Conservation (phyloP, 768 basidiomycete genomes). For the Boletus sp. region DNA sequence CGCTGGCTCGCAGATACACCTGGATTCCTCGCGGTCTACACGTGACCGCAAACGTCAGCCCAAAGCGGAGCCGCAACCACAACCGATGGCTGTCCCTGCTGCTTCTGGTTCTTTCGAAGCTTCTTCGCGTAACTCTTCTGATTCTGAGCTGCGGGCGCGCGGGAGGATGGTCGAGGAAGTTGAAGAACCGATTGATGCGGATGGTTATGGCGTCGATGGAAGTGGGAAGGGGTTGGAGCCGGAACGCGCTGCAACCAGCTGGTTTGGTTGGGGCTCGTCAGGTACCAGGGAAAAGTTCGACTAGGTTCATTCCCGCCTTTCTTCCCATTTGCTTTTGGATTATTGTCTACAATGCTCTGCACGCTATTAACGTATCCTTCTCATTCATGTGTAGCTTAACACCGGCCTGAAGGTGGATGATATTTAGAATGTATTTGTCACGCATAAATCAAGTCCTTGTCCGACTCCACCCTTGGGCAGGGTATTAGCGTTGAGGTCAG, state of each 20-base stretch:
- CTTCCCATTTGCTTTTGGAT: background rate
- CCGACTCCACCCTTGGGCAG: too few relatives aligned
- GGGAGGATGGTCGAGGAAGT: slow-evolving; percentile 63
- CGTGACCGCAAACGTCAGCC: slow-evolving; percentile 49
- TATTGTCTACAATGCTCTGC: background rate
- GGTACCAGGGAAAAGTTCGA: slow-evolving; percentile 22
- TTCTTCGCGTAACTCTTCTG: slow-evolving; percentile 40
- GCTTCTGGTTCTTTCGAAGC: slow-evolving; percentile 32
- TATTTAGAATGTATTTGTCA: slow-evolving; percentile 14
- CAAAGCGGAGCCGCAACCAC: slow-evolving; percentile 45
- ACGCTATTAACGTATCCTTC: background rate
- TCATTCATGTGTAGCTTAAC: slow-evolving; percentile 6
- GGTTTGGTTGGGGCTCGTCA: slow-evolving; percentile 36
- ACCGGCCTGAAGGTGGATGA: background rate
- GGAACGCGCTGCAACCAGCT: slow-evolving; percentile 28
- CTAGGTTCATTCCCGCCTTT: background rate
- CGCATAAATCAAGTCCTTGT: background rate
- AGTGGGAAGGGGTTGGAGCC: slow-evolving; percentile 14
- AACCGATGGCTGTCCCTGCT: slow-evolving; percentile 32
- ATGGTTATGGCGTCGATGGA: slow-evolving; percentile 51
- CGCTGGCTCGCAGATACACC: slow-evolving; percentile 31
- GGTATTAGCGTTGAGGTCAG: too few relatives aligned
- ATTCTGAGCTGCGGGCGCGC: slow-evolving; percentile 46
- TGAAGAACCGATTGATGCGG: slow-evolving; percentile 67
- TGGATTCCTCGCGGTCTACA: slow-evolving; percentile 30